These are phyloP conservation scores for Scenedesmus sp. DNA, from an alignment of 163 green algal genomes.

Conservation along the genomic window DNA sequence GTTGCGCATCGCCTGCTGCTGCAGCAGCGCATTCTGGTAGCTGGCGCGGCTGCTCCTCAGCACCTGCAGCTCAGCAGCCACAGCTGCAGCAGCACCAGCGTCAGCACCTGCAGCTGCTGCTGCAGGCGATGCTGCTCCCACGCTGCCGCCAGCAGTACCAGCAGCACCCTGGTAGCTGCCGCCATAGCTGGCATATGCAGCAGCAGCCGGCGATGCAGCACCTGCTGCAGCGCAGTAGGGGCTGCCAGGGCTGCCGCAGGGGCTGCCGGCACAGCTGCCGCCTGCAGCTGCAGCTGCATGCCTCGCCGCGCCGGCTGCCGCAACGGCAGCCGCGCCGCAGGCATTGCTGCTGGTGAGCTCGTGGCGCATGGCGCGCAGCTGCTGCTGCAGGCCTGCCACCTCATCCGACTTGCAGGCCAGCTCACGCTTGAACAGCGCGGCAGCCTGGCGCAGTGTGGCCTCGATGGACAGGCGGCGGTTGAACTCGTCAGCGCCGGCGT, in stretches of 20 bases:
- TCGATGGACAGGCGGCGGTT: slow-evolving; percentile 52
- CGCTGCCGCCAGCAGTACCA: neutral
- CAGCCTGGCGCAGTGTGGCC: slow-evolving; percentile 56
- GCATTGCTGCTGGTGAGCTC: slow-evolving; percentile 40
- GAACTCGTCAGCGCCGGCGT: slow-evolving; percentile 48
- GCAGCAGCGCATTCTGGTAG: slow-evolving; percentile 46
- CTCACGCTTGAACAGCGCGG: slow-evolving; percentile 64
- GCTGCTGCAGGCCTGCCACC: slow-evolving; percentile 50
- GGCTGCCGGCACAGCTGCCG: slow-evolving; percentile 9
- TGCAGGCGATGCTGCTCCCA: neutral
- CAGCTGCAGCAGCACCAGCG: slow-evolving; percentile 21
- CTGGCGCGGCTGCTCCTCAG: slow-evolving; percentile 16
- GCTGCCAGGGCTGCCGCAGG: slow-evolving; percentile 28
- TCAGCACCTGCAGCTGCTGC: neutral
- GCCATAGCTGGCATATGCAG: neutral
- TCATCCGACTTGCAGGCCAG: slow-evolving; percentile 58
- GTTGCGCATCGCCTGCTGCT: slow-evolving; percentile 53
- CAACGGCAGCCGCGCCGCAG: slow-evolving; percentile 19
- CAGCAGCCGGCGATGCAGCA: neutral
- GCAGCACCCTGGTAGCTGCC: neutral
- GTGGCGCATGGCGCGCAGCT: slow-evolving; percentile 51
- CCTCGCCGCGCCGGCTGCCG: slow-evolving; percentile 17
- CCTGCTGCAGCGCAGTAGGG: neutral
- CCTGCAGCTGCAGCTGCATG: slow-evolving; percentile 37
- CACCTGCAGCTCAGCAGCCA: slow-evolving; percentile 40